Conservation (phyloP, 495 filamentous ascomycete species). For the Cudoniella acicularis region DNA sequence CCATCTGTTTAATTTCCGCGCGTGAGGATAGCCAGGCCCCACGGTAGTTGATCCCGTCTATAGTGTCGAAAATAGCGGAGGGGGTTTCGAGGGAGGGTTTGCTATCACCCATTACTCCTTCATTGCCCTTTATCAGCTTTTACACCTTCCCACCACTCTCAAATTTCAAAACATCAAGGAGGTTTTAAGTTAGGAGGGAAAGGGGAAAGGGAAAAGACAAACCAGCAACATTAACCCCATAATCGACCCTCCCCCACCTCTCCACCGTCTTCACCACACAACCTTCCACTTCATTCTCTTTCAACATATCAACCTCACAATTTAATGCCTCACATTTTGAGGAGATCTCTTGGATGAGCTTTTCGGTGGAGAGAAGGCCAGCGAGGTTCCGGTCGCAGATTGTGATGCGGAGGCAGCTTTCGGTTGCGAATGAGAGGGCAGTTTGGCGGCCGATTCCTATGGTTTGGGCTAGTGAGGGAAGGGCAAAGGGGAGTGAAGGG, state of each 20-base stretch:
- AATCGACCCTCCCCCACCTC: slow-evolving; percentile 45
- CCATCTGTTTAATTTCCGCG: slow-evolving; percentile 45
- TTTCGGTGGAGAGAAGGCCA: slow-evolving; percentile 34
- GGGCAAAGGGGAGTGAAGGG: neutral
- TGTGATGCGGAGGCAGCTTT: slow-evolving; percentile 45
- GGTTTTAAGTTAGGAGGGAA: neutral
- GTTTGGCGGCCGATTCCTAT: slow-evolving; percentile 52
- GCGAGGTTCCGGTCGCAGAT: slow-evolving; percentile 45
- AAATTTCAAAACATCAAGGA: too few species aligned
- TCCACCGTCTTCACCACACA: slow-evolving; percentile 32
- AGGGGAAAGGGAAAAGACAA: neutral
- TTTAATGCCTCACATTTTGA: slow-evolving; percentile 30
- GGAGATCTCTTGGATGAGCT: slow-evolving; percentile 29
- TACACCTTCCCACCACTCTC: neutral
- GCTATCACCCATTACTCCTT: slow-evolving; percentile 33
- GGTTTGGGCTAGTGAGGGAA: neutral
- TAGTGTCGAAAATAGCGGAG: slow-evolving; percentile 40
- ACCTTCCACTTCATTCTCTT: slow-evolving; percentile 38
- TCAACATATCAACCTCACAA: slow-evolving; percentile 37
- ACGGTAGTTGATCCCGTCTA: slow-evolving; percentile 50
- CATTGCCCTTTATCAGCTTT: neutral
- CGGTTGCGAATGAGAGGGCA: slow-evolving; percentile 44
- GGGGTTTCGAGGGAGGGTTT: slow-evolving; percentile 35
- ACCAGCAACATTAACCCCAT: slow-evolving; percentile 49
- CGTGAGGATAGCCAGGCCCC: slow-evolving; percentile 49